Base-by-base conservation (phyloP, 129 eudicot genomes). In the Artemisia annua region DNA sequence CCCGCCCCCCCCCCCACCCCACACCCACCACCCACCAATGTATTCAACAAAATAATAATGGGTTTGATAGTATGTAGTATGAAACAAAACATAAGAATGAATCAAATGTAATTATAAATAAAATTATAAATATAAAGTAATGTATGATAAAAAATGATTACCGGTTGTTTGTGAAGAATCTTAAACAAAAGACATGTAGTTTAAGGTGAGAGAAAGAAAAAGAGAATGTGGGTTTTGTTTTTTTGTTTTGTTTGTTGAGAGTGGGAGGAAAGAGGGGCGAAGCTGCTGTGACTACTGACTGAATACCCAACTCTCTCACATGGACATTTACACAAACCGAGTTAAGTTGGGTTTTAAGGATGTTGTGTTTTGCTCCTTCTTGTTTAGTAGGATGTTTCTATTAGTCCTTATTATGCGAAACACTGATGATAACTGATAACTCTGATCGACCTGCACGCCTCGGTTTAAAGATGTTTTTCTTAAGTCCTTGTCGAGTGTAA, bases 241-340 rank as follows among this genome's bases (percentile, higher is more conserved):
- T 3, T 20, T 59, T 3, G n/a, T 19, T 15, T 20, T 32, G 32
- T 15, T 20, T 32, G 32, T 63, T 32, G 28, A 57, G 55, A 3
- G 16, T 39, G 49, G 28, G 26, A 62, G 75, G 82, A 71, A 78
- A 78, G 77, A 48, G 73, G 63, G 52, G 48, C 64, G 82, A 71
- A 78, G 82, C 43, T 78, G 49, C 82, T 54, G 28, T 63, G 82
- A 63, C 78, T 14, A 32, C 49, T 14, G 56, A 3, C 17, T 11
- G 30, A 12, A 44, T 13, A 12, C 15, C 46, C 24, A 44, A 22
- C 53, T 28, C 53, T 28, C 69, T 76, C 82, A 78, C 78, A 78
- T 78, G 78, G 78, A 69, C 28, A 76, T 57, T 43, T 24, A 32
- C 59, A 67, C 61, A 70, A 51, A 68, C 57, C 70, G 17, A 77